Percentiles rank a stretch among this genome's conserved stretches.
These are phyloP conservation scores for Alternaria gansuensis DNA, from an alignment of 2,329 filamentous ascomycete genomes.

Conservation along the genomic window DNA sequence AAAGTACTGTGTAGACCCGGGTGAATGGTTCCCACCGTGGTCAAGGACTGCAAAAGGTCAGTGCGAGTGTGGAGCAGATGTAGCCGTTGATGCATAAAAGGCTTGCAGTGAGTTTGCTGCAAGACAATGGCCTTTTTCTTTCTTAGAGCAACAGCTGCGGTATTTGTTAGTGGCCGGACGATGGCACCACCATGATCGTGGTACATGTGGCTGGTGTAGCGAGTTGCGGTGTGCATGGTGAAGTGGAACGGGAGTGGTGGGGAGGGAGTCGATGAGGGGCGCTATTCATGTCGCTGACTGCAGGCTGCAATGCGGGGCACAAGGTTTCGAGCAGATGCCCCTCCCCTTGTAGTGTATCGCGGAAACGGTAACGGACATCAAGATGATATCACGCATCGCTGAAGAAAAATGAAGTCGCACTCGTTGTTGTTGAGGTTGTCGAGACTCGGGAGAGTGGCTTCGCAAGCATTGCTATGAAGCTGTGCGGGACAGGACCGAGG, in stretches of 20 bases:
- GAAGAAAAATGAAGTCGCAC: not conserved
- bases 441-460: not conserved
- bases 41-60: constrained; percentile 18
- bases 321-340: constrained; percentile 19
- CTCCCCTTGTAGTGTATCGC: constrained; percentile 10
- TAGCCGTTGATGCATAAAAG: constrained; percentile 22
- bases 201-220: constrained; percentile 15
- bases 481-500: constrained; percentile 7
- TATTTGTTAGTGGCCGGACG: constrained; percentile 21
- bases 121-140: constrained; percentile 12
- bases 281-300: constrained; percentile 14
- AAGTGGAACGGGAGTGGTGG: constrained; percentile 19
- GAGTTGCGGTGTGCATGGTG: constrained; percentile 34
- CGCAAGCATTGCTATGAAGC: constrained; percentile 6
- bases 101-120: constrained; percentile 8
- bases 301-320: constrained; percentile 26
- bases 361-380: not conserved
- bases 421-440: not conserved
- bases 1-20: constrained; percentile 14
- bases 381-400: not conserved
- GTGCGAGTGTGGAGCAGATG: constrained; percentile 21
- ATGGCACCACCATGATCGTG: not conserved
- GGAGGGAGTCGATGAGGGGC: constrained; percentile 13
- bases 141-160: constrained; percentile 12
- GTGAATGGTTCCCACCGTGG: constrained; percentile 20